Conservation (phyloP, 116 monocot genomes). For the Dioscorea cayenensis region DNA sequence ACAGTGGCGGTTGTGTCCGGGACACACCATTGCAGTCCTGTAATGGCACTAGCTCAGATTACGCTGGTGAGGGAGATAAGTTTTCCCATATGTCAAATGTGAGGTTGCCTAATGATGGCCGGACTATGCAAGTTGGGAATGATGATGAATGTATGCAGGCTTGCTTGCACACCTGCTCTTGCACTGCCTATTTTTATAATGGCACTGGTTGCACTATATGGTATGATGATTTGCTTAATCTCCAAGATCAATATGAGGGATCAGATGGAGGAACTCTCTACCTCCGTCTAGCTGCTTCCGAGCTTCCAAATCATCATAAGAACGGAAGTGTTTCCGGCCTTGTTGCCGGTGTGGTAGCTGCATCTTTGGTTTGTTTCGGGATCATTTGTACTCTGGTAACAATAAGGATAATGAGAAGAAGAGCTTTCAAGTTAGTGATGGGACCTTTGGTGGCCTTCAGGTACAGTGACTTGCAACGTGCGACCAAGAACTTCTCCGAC, state of each 20-base stretch:
- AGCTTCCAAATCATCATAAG: background rate
- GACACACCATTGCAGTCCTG: slow-evolving; percentile 5
- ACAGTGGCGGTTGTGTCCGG: slow-evolving; percentile 9
- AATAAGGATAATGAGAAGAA: too few species aligned
- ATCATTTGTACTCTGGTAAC: too few species aligned
- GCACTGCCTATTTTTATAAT: background rate
- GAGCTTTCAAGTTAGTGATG: too few species aligned
- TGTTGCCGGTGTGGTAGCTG: too few species aligned
- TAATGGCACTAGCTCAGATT: background rate
- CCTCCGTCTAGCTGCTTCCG: slow-evolving; percentile 2
- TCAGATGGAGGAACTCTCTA: background rate
- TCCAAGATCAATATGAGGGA: too few species aligned
- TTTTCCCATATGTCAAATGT: background rate
- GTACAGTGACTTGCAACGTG: background rate
- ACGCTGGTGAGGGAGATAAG: background rate
- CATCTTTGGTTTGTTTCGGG: too few species aligned
- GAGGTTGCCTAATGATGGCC: background rate
- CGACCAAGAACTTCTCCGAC: slow-evolving; percentile 20
- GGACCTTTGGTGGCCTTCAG: too few species aligned
- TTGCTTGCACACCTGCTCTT: background rate
- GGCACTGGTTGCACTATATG: background rate
- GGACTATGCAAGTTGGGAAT: background rate
- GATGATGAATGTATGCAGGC: background rate
- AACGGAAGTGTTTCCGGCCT: too few species aligned
- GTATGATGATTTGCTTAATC: background rate